Conservation (phyloP, 805 yeast species). For the Candida piceae region DNA sequence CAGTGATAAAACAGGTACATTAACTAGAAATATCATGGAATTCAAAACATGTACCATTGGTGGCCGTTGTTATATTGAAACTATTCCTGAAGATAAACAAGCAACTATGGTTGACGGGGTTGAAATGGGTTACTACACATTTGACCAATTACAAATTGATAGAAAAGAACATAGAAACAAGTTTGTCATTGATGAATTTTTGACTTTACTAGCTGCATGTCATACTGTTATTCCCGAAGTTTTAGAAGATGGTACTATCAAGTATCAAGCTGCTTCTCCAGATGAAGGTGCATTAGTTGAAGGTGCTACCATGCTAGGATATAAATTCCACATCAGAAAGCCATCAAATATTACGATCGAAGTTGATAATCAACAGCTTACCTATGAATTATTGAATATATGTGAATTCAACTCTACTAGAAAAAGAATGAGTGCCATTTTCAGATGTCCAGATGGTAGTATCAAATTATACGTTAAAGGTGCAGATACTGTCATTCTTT, state of each 20-base stretch:
- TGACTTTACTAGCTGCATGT: slow-evolving; percentile 82
- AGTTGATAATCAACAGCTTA: slow-evolving; percentile 43
- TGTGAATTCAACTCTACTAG: slow-evolving; percentile 98
- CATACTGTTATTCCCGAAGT: slow-evolving; percentile 97
- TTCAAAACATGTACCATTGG: slow-evolving; percentile 91
- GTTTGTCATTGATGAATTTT: slow-evolving; percentile 68
- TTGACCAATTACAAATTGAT: slow-evolving; percentile 53
- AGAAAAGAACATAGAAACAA: slow-evolving; percentile 30
- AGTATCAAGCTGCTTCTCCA: slow-evolving; percentile 98
- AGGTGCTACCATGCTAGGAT: slow-evolving; percentile 90
- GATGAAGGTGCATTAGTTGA: slow-evolving; percentile 98
- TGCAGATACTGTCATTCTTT: slow-evolving; percentile 94
- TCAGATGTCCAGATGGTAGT: slow-evolving; percentile 90
- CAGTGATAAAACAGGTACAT: slow-evolving; percentile 96
- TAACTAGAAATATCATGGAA: slow-evolving; percentile 95
- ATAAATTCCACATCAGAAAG: slow-evolving; percentile 74
- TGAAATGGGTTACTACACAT: slow-evolving; percentile 73
- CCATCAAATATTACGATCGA: slow-evolving; percentile 77
- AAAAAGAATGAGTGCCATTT: slow-evolving; percentile 94
- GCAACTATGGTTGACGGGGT: slow-evolving; percentile 71
- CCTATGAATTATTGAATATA: slow-evolving; percentile 77
- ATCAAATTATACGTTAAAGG: slow-evolving; percentile 91
- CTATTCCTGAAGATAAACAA: slow-evolving; percentile 85
- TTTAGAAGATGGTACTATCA: slow-evolving; percentile 56
- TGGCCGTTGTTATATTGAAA: slow-evolving; percentile 81